phyloP scores from a whole-genome alignment of 768 basidiomycete species.

The Pholiota conissans region DNA sequence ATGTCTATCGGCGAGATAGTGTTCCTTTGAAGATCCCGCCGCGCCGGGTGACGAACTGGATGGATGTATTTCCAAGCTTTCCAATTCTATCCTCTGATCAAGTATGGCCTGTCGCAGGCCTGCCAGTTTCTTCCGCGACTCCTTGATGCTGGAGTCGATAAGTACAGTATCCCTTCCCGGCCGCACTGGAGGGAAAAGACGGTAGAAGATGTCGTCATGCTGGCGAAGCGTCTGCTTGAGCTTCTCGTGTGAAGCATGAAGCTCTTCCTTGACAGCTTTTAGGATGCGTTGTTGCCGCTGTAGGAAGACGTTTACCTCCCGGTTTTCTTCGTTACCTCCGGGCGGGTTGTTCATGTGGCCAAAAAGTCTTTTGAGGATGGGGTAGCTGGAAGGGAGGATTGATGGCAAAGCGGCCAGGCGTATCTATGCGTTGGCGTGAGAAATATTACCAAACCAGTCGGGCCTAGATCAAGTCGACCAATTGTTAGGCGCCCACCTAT shows the following conservation, averaged over 20 bases:
- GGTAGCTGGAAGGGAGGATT: no score
- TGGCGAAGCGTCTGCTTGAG: constrained; percentile 1
- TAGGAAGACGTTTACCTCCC: background rate
- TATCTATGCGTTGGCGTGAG: no score
- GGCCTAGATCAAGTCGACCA: no score
- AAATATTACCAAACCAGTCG: no score
- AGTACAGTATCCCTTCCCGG: constrained; percentile 1
- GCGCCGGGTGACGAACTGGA: background rate
- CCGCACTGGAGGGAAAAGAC: constrained; percentile 2
- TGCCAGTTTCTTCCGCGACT: constrained; percentile 1
- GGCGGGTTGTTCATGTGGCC: background rate
- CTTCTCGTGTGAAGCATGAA: constrained; percentile 1
- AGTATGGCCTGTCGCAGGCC: constrained; percentile 4
- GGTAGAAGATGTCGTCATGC: constrained; percentile 7
- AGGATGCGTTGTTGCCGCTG: constrained; percentile 6
- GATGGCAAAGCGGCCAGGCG: no score
- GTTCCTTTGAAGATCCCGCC: background rate
- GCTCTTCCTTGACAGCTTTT: constrained; percentile 7
- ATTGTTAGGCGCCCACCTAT: no score
- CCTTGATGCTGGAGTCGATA: constrained; percentile 1
- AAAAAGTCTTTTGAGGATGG: no score
- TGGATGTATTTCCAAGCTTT: background rate
- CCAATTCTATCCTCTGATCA: constrained; percentile 5
- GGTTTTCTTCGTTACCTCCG: background rate
- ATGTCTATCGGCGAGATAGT: background rate